Percentiles rank a stretch among this genome's conserved stretches.
phyloP scores from a whole-genome alignment of 2,329 filamentous ascomycete species.

The Passalora sequoiae region DNA sequence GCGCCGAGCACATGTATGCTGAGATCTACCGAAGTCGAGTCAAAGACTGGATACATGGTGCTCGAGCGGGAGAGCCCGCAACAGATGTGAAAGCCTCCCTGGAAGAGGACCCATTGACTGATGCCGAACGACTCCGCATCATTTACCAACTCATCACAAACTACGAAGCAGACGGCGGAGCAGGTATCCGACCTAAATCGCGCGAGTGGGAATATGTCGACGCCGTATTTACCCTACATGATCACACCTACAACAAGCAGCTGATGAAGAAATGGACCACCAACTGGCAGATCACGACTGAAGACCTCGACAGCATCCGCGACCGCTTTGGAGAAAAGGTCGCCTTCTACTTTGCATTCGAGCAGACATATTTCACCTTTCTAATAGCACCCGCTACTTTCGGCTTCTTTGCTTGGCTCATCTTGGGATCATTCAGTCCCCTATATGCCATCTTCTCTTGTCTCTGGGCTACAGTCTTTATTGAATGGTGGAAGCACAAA shows the following conservation, averaged over 20 bases:
- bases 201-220: slow-evolving; percentile 48
- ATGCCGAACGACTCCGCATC: slow-evolving; percentile 81
- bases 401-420: slow-evolving; percentile 69
- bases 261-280: slow-evolving; percentile 51
- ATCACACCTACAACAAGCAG: slow-evolving; percentile 49
- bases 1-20: slow-evolving; percentile 65
- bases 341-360: slow-evolving; percentile 92
- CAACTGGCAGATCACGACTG: slow-evolving; percentile 42
- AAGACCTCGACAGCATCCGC: slow-evolving; percentile 49
- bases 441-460: slow-evolving; percentile 73
- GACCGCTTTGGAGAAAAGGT: slow-evolving; percentile 57
- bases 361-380: slow-evolving; percentile 84
- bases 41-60: slow-evolving; percentile 89
- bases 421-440: slow-evolving; percentile 79
- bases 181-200: slow-evolving; percentile 48
- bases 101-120: slow-evolving; percentile 69
- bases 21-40: slow-evolving; percentile 78
- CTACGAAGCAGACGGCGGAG: slow-evolving; percentile 43
- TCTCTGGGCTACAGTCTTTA: slow-evolving; percentile 83
- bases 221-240: slow-evolving; percentile 47
- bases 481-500: slow-evolving; percentile 95
- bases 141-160: slow-evolving; percentile 70
- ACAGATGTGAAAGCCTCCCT: slow-evolving; percentile 66
- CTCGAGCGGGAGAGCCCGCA: slow-evolving; percentile 70
- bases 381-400: slow-evolving; percentile 75